Percentiles rank a stretch among this genome's conserved stretches.
These are phyloP conservation scores for Cochlearia excelsa DNA, from an alignment of 345 rosid genomes.

Conservation along the genomic window DNA sequence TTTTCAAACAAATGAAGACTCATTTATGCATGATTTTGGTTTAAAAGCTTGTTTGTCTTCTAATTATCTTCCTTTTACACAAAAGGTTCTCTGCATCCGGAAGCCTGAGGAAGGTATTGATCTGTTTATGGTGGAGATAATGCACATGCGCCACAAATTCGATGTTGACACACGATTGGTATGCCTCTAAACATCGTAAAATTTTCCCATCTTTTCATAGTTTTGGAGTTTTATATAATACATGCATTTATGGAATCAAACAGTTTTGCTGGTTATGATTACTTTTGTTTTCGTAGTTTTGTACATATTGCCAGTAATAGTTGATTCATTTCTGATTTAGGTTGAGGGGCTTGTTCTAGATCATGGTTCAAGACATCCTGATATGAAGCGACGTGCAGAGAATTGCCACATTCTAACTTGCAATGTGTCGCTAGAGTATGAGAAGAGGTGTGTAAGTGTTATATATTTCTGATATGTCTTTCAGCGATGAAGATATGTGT, in stretches of 20 bases:
- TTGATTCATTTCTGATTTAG: slow-evolving; percentile 36
- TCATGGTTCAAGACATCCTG: slow-evolving; percentile 99
- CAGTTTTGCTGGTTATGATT: neutral
- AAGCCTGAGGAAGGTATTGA: slow-evolving; percentile 91
- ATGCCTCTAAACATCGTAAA: slow-evolving; percentile 19
- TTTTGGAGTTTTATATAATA: neutral
- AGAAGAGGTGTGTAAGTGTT: slow-evolving; percentile 66
- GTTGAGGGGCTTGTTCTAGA: slow-evolving; percentile 99
- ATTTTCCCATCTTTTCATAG: neutral
- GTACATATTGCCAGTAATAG: slow-evolving; percentile 10
- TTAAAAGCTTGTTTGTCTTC: slow-evolving; percentile 2
- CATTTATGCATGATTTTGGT: neutral
- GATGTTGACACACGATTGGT: slow-evolving; percentile 94
- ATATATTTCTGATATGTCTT: slow-evolving; percentile 2
- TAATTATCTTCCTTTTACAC: slow-evolving; percentile 21
- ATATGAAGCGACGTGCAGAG: slow-evolving; percentile 96
- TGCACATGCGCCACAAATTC: slow-evolving; percentile 99
- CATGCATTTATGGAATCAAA: neutral
- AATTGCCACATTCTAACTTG: slow-evolving; percentile 92
- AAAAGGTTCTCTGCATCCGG: slow-evolving; percentile 82
- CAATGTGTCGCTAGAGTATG: slow-evolving; percentile 94
- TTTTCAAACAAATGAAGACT: slow-evolving; percentile 1
- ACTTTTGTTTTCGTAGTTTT: neutral
- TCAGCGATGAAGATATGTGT: neutral
- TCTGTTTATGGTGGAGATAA: slow-evolving; percentile 98